A percentile compares a stretch with the other conserved stretches of the same genome.
Evolutionary conservation across 2,329 filamentous ascomycete genomes (phyloP).

Genomic region (Colletotrichum gloeosporioides): DNA sequence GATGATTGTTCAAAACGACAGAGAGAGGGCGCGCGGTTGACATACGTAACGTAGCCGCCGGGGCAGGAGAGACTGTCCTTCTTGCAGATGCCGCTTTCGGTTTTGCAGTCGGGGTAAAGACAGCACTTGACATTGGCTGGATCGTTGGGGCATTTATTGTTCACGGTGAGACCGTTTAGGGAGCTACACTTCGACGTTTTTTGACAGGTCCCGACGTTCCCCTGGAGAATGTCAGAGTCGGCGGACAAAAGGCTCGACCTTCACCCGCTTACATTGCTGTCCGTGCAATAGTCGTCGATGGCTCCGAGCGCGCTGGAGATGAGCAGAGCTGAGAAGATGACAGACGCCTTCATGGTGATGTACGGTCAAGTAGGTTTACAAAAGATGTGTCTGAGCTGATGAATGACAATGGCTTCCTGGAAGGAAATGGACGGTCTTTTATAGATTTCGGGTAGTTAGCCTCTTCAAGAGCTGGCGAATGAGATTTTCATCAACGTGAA

Average conservation of each 20-base stretch:
- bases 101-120: slow-evolving; percentile 14
- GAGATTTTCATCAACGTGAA: accelerated
- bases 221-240: neutral
- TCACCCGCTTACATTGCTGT: neutral
- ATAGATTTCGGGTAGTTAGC: neutral
- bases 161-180: slow-evolving; percentile 3
- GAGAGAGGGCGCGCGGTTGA: neutral
- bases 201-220: slow-evolving; percentile 14
- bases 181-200: slow-evolving; percentile 9
- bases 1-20: neutral
- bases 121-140: slow-evolving; percentile 17
- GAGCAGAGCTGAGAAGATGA: neutral
- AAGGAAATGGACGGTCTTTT: neutral
- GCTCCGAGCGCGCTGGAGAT: neutral
- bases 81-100: slow-evolving; percentile 7
- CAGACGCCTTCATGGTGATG: neutral
- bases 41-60: slow-evolving; percentile 11
- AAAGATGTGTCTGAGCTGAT: neutral
- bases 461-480: neutral
- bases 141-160: slow-evolving; percentile 13
- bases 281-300: slow-evolving; percentile 9
- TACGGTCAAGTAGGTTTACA: neutral
- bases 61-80: slow-evolving; percentile 5
- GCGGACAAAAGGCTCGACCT: neutral
- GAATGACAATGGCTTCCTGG: neutral